Percentiles rank a stretch among this genome's conserved stretches.
Evolutionary conservation across 2,329 filamentous ascomycete genomes (phyloP).

Genomic region (Hypoxylon sp.): DNA sequence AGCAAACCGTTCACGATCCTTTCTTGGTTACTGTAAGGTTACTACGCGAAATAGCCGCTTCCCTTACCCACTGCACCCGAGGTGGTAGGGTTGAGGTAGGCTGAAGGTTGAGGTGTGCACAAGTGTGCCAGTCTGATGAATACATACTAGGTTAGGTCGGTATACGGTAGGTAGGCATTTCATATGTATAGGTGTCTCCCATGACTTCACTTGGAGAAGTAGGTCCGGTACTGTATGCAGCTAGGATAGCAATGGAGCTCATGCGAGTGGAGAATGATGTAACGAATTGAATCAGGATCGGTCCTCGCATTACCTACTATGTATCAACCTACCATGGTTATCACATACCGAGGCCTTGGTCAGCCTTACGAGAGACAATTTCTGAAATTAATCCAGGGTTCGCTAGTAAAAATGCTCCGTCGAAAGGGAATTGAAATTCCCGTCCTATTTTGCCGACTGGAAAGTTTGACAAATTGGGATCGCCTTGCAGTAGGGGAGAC

Average conservation of each 20-base stretch:
- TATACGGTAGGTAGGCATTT: conserved; percentile 22
- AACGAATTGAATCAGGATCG: conserved; percentile 31
- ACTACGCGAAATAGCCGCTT: conserved; percentile 34
- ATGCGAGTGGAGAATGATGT: conserved; percentile 35
- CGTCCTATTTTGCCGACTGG: conserved; percentile 37
- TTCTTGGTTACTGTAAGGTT: conserved; percentile 32
- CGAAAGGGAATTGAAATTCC: conserved; percentile 26
- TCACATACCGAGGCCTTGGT: conserved; percentile 43
- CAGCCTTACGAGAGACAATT: conserved; percentile 41
- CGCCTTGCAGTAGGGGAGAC: conserved; percentile 25
- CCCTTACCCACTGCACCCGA: conserved; percentile 43
- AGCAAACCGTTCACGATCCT: conserved; percentile 36
- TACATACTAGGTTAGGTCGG: not conserved
- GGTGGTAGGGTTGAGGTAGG: conserved; percentile 15
- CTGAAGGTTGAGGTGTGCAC: not conserved
- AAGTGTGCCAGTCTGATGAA: conserved; percentile 11
- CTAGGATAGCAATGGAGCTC: conserved; percentile 30
- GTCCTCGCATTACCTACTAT: conserved; percentile 15
- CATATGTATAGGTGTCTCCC: conserved; percentile 32
- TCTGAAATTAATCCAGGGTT: conserved; percentile 22
- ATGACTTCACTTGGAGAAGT: conserved; percentile 30
- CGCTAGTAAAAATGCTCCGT: conserved; percentile 25
- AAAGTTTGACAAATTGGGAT: conserved; percentile 28
- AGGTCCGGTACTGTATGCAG: conserved; percentile 38
- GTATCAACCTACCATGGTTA: conserved; percentile 29